Base-by-base conservation (phyloP, 331 rosid genomes). In the Cydonia oblonga region DNA sequence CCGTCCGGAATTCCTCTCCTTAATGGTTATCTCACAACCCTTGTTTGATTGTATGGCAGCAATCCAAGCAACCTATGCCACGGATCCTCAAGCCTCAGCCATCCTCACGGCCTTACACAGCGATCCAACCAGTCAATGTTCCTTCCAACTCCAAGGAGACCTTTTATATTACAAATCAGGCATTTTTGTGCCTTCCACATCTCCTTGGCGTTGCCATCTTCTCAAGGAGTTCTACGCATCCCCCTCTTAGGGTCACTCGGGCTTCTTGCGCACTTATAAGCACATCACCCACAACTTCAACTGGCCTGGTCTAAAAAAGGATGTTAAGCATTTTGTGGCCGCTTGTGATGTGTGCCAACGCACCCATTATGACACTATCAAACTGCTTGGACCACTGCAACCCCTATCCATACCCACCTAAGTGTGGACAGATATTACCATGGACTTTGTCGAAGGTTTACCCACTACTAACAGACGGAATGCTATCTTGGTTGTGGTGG, bases 21-120 rank as follows among this genome's bases (percentile, higher is more conserved):
- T 14, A 5, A 20, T 11, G 42, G 22, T 24, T 0, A 12, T 6
- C 3, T 24, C 2, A 0, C 0, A 10, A 0, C 63, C 19, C 0
- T 7, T 57, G 4, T 23, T 57, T 9, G 18, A 57, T 1, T 20
- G 29, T 20, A 1, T 57, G 12, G 13, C 16, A 0, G 16, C 3
- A 2, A 57, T 57, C 0, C 2, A 22, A 0, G 5, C 59, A 1
- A 0, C 0, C 4, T 18, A 9, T 53, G 25, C 30, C 15, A 1
- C 14, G 1, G 2, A 16, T 1, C 20, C 56, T 16, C 9, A 14
- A 1, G 56, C 56, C 0, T 49, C 5, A 0, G 0, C 0, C 6
- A 49, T 49, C 9, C 1, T 16, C 56, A 16, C 1, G 1, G 9
- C 20, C 1, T 23, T 23, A 4, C 16, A 9, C 28, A 24, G 2